Percentiles rank a stretch among this genome's conserved stretches.
Evolutionary conservation across 2,329 filamentous ascomycete genomes (phyloP).

Genomic region (Madurella mycetomatis): DNA sequence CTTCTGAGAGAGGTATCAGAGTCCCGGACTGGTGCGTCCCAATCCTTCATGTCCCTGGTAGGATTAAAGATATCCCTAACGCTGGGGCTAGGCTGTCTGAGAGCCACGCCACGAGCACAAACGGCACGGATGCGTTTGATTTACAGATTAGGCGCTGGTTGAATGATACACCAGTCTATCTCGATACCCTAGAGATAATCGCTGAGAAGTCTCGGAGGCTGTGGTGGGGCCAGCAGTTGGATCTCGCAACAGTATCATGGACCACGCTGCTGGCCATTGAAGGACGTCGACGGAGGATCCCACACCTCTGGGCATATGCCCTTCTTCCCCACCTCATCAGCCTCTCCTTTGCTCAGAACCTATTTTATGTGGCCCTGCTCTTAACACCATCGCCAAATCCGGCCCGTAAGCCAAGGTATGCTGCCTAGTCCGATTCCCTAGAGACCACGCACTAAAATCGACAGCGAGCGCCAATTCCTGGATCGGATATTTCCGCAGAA

Average conservation of each 20-base stretch:
- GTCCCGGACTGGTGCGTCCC: constrained; percentile 28
- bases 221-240: constrained; percentile 60
- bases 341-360: constrained; percentile 57
- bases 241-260: constrained; percentile 51
- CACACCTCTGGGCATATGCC: constrained; percentile 52
- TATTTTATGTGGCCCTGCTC: constrained; percentile 58
- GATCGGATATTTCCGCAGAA: constrained; percentile 35
- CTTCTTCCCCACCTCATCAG: constrained; percentile 55
- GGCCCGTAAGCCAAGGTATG: constrained; percentile 31
- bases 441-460: background rate
- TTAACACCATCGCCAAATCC: constrained; percentile 49
- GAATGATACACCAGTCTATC: constrained; percentile 47
- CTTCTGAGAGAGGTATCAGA: constrained; percentile 34
- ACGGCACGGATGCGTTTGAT: constrained; percentile 21
- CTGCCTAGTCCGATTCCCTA: background rate
- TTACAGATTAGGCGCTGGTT: constrained; percentile 48
- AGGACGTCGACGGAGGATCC: constrained; percentile 53
- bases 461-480: constrained; percentile 24
- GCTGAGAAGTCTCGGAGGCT: constrained; percentile 51
- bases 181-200: constrained; percentile 51
- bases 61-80: background rate
- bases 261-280: constrained; percentile 55
- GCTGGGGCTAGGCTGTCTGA: background rate
- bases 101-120: background rate
- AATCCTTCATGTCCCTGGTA: background rate